Evolutionary conservation across 83 land plant species (phyloP).

Genomic region (Diphasiastrum complanatum): DNA sequence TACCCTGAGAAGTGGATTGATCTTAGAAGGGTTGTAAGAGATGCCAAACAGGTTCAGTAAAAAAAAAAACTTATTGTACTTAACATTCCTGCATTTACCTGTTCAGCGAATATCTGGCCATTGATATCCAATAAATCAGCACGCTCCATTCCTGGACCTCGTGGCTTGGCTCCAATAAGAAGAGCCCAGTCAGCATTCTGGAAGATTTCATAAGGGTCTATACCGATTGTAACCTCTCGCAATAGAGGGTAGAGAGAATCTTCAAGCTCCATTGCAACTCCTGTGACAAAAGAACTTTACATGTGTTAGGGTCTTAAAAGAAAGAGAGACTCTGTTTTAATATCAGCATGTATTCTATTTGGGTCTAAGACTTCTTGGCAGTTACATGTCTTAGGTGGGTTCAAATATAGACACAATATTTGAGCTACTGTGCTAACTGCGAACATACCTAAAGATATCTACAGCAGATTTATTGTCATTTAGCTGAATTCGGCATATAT

Average conservation of each 20-base stretch:
- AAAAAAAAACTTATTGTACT: background rate
- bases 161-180: conserved; percentile 96
- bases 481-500: too few species aligned
- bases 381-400: too few species aligned
- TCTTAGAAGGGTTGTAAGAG: background rate
- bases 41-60: background rate
- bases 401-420: too few species aligned
- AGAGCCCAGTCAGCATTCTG: conserved; percentile 95
- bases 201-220: conserved; percentile 79
- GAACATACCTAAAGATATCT: too few species aligned
- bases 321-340: too few species aligned
- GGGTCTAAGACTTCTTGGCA: too few species aligned
- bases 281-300: conserved; percentile 32
- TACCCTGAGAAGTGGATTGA: conserved; percentile 40
- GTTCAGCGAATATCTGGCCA: conserved; percentile 93
- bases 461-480: too few species aligned
- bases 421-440: too few species aligned
- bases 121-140: conserved; percentile 83
- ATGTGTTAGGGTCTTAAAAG: too few species aligned
- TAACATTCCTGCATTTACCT: conserved; percentile 33
- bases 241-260: conserved; percentile 92
- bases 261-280: conserved; percentile 99
- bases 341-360: too few species aligned
- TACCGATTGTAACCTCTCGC: conserved; percentile 85
- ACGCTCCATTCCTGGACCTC: conserved; percentile 99